Conservation (phyloP, 495 filamentous ascomycete genomes). For the Staphylotrichum longicolle region DNA sequence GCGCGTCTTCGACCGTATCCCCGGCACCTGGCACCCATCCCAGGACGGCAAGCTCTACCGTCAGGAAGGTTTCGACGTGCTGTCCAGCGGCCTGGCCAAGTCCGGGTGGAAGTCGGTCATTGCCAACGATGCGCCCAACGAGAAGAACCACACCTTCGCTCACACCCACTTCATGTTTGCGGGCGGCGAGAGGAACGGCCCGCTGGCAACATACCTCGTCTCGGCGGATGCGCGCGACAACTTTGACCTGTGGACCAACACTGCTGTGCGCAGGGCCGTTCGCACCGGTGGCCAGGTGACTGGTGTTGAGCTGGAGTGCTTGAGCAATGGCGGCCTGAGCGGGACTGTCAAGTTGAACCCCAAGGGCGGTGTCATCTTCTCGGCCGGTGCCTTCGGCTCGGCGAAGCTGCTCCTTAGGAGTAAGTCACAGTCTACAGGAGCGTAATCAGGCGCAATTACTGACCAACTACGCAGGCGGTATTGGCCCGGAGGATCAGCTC, state of each 20-base stretch:
- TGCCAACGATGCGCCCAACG: conserved; percentile 56
- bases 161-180: conserved; percentile 69
- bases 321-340: conserved; percentile 51
- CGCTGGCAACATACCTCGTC: conserved; percentile 70
- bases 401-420: conserved; percentile 63
- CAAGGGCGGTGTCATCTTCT: conserved; percentile 64
- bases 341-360: conserved; percentile 59
- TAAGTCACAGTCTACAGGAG: conserved; percentile 15
- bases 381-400: conserved; percentile 68
- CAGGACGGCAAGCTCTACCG: conserved; percentile 66
- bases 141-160: conserved; percentile 65
- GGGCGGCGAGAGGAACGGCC: conserved; percentile 65
- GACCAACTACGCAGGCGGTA: conserved; percentile 44
- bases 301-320: conserved; percentile 65
- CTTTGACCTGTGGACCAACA: conserved; percentile 64
- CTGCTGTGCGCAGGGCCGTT: conserved; percentile 62
- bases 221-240: conserved; percentile 57
- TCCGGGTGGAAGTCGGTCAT: conserved; percentile 62
- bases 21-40: conserved; percentile 65
- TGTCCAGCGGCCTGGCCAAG: conserved; percentile 53
- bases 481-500: conserved; percentile 62
- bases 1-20: conserved; percentile 65
- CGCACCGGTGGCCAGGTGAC: conserved; percentile 59
- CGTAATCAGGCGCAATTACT: not conserved
- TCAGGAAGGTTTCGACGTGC: conserved; percentile 61